Conservation (phyloP, 208 protist species). For the Balamuthia mandrillaris region DNA sequence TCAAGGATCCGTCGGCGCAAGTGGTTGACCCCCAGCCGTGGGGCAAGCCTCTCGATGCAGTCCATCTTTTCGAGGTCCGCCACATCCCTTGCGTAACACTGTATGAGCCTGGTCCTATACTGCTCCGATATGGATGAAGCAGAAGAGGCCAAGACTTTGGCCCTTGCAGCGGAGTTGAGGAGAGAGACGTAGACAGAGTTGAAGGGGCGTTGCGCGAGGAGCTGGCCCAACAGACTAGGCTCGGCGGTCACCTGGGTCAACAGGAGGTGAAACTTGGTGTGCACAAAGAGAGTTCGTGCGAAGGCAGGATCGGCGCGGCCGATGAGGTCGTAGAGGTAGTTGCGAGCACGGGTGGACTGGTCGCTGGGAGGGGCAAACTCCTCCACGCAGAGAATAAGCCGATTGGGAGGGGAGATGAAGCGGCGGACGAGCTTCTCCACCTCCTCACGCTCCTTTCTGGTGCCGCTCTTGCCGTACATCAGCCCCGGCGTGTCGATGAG, state of each 20-base stretch:
- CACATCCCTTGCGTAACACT: constrained; percentile 2
- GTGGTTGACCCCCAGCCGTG: neutral
- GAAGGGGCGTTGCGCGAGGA: neutral
- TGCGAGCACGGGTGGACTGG: neutral
- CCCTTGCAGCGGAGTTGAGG: neutral
- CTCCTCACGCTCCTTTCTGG: no score
- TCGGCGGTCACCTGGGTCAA: neutral
- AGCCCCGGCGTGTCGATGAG: no score
- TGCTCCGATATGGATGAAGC: neutral
- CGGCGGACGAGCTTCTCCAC: neutral
- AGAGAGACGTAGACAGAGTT: constrained; percentile 26
- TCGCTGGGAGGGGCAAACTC: constrained; percentile 22
- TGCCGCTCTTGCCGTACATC: no score
- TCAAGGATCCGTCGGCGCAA: neutral
- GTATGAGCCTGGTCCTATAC: neutral
- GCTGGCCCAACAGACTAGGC: neutral
- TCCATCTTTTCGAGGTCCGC: constrained; percentile 4
- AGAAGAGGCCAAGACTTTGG: no score
- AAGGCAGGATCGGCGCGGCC: neutral
- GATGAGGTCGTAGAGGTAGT: constrained; percentile 16
- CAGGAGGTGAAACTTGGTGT: constrained; percentile 13
- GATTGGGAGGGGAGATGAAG: constrained; percentile 11
- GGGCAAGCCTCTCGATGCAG: neutral
- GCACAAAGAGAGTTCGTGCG: neutral
- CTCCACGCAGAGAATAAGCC: neutral